Base-by-base conservation (phyloP, 2,329 filamentous ascomycete genomes). In the Cordyceps pruinosa region DNA sequence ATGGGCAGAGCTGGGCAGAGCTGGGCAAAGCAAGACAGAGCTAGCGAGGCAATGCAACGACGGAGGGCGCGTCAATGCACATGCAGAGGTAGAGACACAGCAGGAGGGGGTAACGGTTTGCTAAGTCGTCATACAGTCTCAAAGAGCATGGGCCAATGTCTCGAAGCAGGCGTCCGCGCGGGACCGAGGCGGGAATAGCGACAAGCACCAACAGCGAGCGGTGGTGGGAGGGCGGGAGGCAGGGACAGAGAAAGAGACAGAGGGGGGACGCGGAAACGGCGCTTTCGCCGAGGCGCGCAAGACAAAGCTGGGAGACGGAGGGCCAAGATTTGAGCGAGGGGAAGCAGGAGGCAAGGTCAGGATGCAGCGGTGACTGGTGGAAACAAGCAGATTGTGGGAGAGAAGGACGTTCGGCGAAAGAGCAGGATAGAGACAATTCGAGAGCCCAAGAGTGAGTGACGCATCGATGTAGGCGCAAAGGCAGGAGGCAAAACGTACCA, bases 1-100 rank as follows among this genome's bases (percentile, higher is more conserved):
- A n/a, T n/a, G n/a, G n/a, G n/a, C n/a, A n/a, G n/a, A n/a, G n/a
- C n/a, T 34, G 23, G 19, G n/a, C 34, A 41, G 25, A 32, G 34
- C 34, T 48, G 42, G 15, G 39, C 39, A 46, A 46, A 41, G 53
- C 53, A 42, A 41, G 53, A 56, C 53, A 56, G 44, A 56, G 53
- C 53, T 56, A 56, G 53, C 26, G n/a, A 26, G 17, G 54, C 46
- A 44, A 56, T 56, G 54, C 54, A 56, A 56, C 54, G 21, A 35
- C 28, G 25, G 32, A 39, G 34, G 32, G 49, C 35, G 44, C 10
- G 42, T 47, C 15, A 26, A 53, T 53, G 56, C 48, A 48, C 41
- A 41, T 58, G 56, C 56, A 58, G 56, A 47, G 47, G 42, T 28
- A 44, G 56, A n/a, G 56, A 53, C 49, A 58, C 48, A 41, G n/a